Evolutionary conservation across 441 rosid species (phyloP).

Genomic region (Dalechampia spathulata): DNA sequence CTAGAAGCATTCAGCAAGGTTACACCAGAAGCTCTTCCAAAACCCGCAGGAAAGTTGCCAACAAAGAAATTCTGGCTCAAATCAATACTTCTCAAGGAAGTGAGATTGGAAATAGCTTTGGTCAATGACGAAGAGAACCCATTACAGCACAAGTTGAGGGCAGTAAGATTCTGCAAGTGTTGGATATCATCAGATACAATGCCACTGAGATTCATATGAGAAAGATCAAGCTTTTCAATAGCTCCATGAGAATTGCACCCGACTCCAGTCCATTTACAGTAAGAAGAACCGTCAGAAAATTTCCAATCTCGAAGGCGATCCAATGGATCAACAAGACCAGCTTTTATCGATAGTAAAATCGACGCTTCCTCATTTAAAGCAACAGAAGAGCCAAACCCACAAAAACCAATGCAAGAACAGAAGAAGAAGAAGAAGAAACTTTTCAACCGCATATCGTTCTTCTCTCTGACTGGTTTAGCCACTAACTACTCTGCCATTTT

Average conservation of each 20-base stretch:
- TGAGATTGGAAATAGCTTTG: slow-evolving; percentile 34
- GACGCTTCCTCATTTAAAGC: slow-evolving; percentile 34
- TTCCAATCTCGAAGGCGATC: slow-evolving; percentile 65
- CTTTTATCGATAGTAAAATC: slow-evolving; percentile 49
- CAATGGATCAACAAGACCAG: slow-evolving; percentile 52
- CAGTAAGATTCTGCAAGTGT: slow-evolving; percentile 38
- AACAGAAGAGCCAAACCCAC: slow-evolving; percentile 23
- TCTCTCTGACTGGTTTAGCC: slow-evolving; percentile 14
- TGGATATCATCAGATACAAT: slow-evolving; percentile 48
- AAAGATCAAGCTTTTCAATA: slow-evolving; percentile 70
- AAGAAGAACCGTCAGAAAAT: slow-evolving; percentile 25
- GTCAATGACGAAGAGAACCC: slow-evolving; percentile 49
- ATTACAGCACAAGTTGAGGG: slow-evolving; percentile 71
- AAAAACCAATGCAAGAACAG: slow-evolving; percentile 34
- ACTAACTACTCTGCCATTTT: slow-evolving; percentile 28
- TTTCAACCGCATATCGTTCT: slow-evolving; percentile 28
- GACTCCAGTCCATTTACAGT: slow-evolving; percentile 87
- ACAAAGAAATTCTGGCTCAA: slow-evolving; percentile 64
- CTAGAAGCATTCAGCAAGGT: slow-evolving; percentile 74
- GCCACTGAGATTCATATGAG: slow-evolving; percentile 74
- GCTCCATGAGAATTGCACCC: slow-evolving; percentile 53
- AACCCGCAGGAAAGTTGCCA: slow-evolving; percentile 49
- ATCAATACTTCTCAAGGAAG: slow-evolving; percentile 51
- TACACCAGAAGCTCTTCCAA: slow-evolving; percentile 51
- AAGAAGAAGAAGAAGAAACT: slow-evolving; percentile 30